Evolutionary conservation across 768 basidiomycete species (phyloP).

Genomic region (Termitomyces sp.): DNA sequence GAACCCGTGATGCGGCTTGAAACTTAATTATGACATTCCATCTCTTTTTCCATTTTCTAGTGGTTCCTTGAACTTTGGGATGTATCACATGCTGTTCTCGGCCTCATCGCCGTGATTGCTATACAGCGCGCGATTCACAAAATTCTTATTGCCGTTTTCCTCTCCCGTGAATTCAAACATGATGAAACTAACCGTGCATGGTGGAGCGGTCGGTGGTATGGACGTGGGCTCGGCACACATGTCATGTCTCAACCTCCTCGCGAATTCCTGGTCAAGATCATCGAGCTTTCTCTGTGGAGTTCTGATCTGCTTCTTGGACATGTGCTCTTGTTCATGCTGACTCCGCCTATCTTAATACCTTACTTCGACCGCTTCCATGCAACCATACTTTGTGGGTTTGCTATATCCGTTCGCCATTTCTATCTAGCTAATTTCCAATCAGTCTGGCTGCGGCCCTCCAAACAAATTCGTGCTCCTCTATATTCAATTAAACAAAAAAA

Average conservation of each 20-base stretch:
- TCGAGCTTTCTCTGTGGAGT: slow-evolving; percentile 93
- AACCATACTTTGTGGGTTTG: slow-evolving; percentile 75
- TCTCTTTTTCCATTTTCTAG: slow-evolving; percentile 28
- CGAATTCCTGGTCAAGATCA: slow-evolving; percentile 96
- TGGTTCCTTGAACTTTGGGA: slow-evolving; percentile 96
- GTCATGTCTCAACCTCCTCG: slow-evolving; percentile 97
- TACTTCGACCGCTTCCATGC: slow-evolving; percentile 91
- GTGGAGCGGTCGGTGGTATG: slow-evolving; percentile 99
- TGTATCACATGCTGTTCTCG: slow-evolving; percentile 87
- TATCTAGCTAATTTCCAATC: background rate
- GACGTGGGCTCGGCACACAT: slow-evolving; percentile 83
- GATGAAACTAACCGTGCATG: slow-evolving; percentile 98
- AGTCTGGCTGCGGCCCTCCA: slow-evolving; percentile 96
- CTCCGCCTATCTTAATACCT: slow-evolving; percentile 83
- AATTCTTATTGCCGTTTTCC: slow-evolving; percentile 87
- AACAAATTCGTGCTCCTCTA: slow-evolving; percentile 88
- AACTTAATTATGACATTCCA: slow-evolving; percentile 8
- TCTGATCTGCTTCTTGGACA: slow-evolving; percentile 89
- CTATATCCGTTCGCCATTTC: background rate
- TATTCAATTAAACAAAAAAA: slow-evolving; percentile 87
- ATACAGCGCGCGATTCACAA: slow-evolving; percentile 94
- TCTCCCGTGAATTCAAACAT: slow-evolving; percentile 98
- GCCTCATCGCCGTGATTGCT: slow-evolving; percentile 84
- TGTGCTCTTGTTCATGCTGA: slow-evolving; percentile 85
- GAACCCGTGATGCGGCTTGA: background rate